Base-by-base conservation (phyloP, 768 basidiomycete species). In the Tulasnella sp. region DNA sequence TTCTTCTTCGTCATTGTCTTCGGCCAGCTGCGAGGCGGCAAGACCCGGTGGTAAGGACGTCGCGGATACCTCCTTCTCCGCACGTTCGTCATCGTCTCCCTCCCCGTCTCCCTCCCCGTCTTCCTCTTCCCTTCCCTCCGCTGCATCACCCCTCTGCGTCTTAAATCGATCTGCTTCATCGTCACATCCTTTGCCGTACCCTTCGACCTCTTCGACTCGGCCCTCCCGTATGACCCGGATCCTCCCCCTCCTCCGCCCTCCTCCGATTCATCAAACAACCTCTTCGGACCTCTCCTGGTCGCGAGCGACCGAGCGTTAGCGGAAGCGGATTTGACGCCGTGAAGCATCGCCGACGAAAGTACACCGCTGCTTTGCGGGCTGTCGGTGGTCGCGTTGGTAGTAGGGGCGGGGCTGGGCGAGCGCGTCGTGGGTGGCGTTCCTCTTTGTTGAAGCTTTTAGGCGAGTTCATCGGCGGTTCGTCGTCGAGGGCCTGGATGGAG, bases 221-320 rank as follows among this genome's bases (percentile, higher is more conserved):
- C 80, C 80, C 77, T 83, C 84, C 29, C 83, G 83, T 72, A 72
- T 39, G 71, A 64, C 72, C 40, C 64, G 34, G 71, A 38, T n/a
- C n/a, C n/a, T 36, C 67, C 67, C 78, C 81, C 17, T 85, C 84
- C 25, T 85, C 85, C 0, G 42, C 25, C 54, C 6, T 68, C 64
- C 67, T 86, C 87, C 0, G 86, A 86, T 78, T 90, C 89, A 75
- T 89, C 89, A 74, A 89, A 88, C 0, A 88, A 85, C 38, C 89
- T 87, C 80, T 90, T 89, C 29, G 89, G 89, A 76, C 77, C 76
- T 36, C 77, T 34, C 25, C 76, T 8, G 42, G n/a, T n/a, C n/a
- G 17, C 42, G 42, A 17, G 42, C 17, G 9, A 17, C 17, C 42
- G 9, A 8, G 42, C 42, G 42, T 42, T 42, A 19, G 37, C 39